These are phyloP conservation scores for Cardamine chenopodiifolia DNA, from an alignment of 345 rosid genomes.

Conservation along the genomic window DNA sequence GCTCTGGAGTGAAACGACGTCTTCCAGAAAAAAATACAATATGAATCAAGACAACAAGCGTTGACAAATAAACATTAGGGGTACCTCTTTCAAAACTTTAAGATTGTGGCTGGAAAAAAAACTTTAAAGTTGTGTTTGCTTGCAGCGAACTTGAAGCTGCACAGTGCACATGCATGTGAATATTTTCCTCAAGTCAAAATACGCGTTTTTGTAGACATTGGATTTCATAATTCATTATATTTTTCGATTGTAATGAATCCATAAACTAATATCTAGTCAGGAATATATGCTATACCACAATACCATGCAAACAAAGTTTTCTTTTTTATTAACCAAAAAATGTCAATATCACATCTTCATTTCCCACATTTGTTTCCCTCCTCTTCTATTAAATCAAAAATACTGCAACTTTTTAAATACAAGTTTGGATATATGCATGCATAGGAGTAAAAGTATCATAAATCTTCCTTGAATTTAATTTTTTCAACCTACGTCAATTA, in stretches of 20 bases:
- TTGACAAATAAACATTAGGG: not conserved
- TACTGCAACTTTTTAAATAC: not conserved
- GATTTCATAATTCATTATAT: not conserved
- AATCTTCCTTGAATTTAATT: not conserved
- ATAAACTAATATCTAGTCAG: not conserved
- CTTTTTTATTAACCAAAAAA: too few relatives aligned
- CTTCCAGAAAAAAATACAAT: not conserved
- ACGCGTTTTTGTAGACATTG: constrained; percentile 12
- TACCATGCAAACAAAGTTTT: not conserved
- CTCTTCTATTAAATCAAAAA: not conserved
- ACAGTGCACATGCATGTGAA: constrained; percentile 33
- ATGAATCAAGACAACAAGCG: not conserved
- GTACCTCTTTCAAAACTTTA: not conserved
- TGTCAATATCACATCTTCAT: too few relatives aligned
- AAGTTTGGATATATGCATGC: not conserved
- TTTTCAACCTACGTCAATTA: not conserved
- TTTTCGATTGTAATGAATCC: not conserved
- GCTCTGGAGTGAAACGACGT: not conserved
- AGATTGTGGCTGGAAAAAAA: not conserved
- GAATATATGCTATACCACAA: not conserved
- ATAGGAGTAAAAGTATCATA: not conserved
- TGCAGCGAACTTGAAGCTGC: constrained; percentile 29
- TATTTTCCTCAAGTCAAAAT: constrained; percentile 7
- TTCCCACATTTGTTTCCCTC: too few relatives aligned
- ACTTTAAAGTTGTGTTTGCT: not conserved